A percentile compares a stretch with the other conserved stretches of the same genome.
Evolutionary conservation across 2,329 filamentous ascomycete genomes (phyloP).

Genomic region (Lecanosticta acicola): DNA sequence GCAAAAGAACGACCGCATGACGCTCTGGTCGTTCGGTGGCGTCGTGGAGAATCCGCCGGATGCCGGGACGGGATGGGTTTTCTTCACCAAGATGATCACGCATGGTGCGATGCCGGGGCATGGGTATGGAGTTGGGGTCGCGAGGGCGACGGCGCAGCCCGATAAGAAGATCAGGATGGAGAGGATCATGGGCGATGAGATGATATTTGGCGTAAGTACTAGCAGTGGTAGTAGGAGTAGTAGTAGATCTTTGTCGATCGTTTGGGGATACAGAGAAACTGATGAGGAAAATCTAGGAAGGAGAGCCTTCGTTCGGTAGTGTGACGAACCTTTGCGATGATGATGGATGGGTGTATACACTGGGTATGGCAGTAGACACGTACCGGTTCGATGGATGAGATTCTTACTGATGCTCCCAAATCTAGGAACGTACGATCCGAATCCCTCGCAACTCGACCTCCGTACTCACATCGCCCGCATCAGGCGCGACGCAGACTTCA

Average conservation of each 20-base stretch:
- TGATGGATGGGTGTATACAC: constrained; percentile 6
- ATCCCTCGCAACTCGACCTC: constrained; percentile 1
- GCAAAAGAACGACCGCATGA: constrained; percentile 3
- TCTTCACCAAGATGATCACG: constrained; percentile 8
- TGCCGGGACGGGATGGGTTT: constrained; percentile 5
- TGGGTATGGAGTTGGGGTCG: constrained; percentile 4
- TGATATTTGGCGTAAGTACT: constrained; percentile 3
- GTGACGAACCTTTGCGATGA: constrained; percentile 4
- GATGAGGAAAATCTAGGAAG: too few species aligned
- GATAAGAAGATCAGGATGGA: constrained; percentile 2
- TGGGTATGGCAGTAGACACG: too few species aligned
- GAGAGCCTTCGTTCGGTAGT: constrained; percentile 4
- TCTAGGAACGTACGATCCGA: constrained; percentile 5
- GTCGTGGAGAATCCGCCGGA: constrained; percentile 6
- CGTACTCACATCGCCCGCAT: constrained; percentile 6
- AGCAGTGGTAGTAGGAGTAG: neutral
- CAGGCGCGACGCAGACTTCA: constrained; percentile 6
- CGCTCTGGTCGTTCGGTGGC: constrained; percentile 7
- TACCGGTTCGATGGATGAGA: too few species aligned
- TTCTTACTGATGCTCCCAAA: neutral
- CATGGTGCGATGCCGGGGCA: neutral
- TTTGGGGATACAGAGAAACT: too few species aligned
- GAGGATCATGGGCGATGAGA: constrained; percentile 7
- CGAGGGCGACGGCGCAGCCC: constrained; percentile 2
- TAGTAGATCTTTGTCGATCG: neutral